phyloP scores from a whole-genome alignment of 768 basidiomycete species.

The Auricularia cornea region DNA sequence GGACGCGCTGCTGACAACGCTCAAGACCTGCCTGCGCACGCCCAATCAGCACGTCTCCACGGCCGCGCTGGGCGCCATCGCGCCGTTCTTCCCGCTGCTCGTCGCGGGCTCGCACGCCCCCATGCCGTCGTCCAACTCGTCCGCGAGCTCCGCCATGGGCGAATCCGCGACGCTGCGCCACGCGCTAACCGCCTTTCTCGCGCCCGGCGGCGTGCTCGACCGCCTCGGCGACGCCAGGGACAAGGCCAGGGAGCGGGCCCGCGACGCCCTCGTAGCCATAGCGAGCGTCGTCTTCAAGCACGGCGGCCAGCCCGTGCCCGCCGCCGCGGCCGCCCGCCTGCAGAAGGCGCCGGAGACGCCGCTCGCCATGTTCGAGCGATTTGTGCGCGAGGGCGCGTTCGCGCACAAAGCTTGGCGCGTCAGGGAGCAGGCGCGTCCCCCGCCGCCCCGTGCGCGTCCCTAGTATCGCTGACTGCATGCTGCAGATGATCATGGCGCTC shows the following conservation, averaged over 20 bases:
- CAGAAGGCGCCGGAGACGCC: conserved; percentile 62
- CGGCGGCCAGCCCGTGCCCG: conserved; percentile 36
- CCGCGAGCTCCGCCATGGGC: conserved; percentile 35
- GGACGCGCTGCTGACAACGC: conserved; percentile 56
- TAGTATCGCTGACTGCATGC: not conserved
- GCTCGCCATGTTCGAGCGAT: conserved; percentile 58
- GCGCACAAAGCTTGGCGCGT: conserved; percentile 80
- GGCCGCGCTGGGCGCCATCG: conserved; percentile 65
- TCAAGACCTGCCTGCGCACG: conserved; percentile 70
- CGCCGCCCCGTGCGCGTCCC: conserved; percentile 22
- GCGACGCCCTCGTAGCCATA: conserved; percentile 65
- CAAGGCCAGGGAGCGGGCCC: conserved; percentile 60
- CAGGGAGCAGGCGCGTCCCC: conserved; percentile 65
- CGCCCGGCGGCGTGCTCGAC: conserved; percentile 71
- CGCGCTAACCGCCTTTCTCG: conserved; percentile 58
- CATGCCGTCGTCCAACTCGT: conserved; percentile 44
- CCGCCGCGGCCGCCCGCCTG: conserved; percentile 25
- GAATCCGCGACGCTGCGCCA: conserved; percentile 59
- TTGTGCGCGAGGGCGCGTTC: conserved; percentile 63
- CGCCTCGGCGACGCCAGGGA: conserved; percentile 74
- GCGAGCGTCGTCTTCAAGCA: conserved; percentile 64
- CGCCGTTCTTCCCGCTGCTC: conserved; percentile 56
- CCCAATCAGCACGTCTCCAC: conserved; percentile 76
- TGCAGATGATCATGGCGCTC: conserved; percentile 49
- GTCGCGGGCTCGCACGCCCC: conserved; percentile 34